Conservation (phyloP, 305 asterid species). For the Euphrasia arctica region DNA sequence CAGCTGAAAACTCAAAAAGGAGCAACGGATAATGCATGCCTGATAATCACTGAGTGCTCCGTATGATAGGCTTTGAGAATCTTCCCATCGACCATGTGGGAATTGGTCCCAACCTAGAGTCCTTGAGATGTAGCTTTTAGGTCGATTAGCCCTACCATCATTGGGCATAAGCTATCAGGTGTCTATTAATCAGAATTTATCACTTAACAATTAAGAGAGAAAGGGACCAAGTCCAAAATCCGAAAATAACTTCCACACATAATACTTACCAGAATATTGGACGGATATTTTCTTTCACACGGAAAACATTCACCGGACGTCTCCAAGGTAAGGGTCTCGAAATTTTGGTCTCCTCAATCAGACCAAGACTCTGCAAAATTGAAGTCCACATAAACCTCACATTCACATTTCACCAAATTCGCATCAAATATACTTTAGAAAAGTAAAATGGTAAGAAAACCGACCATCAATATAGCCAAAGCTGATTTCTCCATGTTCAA, state of each 20-base stretch:
- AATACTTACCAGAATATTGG: slow-evolving; percentile 84
- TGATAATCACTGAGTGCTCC: slow-evolving; percentile 89
- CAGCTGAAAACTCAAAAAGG: slow-evolving; percentile 7
- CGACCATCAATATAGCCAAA: slow-evolving; percentile 84
- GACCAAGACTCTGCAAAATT: slow-evolving; percentile 78
- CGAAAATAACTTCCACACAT: slow-evolving; percentile 12
- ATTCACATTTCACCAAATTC: slow-evolving; percentile 16
- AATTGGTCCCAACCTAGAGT: slow-evolving; percentile 92
- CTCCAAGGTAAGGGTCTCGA: slow-evolving; percentile 94
- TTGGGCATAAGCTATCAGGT: slow-evolving; percentile 26
- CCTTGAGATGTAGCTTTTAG: slow-evolving; percentile 93
- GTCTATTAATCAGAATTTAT: slow-evolving; percentile 7
- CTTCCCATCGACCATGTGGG: slow-evolving; percentile 97
- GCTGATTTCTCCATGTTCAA: slow-evolving; percentile 98
- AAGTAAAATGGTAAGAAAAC: slow-evolving; percentile 25
- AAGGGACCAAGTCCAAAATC: slow-evolving; percentile 11
- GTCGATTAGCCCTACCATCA: slow-evolving; percentile 89
- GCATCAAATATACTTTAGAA: slow-evolving; percentile 11
- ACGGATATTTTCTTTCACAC: slow-evolving; percentile 86
- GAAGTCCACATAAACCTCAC: slow-evolving; percentile 30
- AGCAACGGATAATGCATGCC: slow-evolving; percentile 36
- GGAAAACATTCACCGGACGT: slow-evolving; percentile 76
- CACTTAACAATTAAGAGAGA: slow-evolving; percentile 1
- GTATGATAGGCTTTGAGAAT: slow-evolving; percentile 76
- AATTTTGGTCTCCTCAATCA: slow-evolving; percentile 90